Conservation (phyloP, 306 rosid genomes). For the Corylus americana region DNA sequence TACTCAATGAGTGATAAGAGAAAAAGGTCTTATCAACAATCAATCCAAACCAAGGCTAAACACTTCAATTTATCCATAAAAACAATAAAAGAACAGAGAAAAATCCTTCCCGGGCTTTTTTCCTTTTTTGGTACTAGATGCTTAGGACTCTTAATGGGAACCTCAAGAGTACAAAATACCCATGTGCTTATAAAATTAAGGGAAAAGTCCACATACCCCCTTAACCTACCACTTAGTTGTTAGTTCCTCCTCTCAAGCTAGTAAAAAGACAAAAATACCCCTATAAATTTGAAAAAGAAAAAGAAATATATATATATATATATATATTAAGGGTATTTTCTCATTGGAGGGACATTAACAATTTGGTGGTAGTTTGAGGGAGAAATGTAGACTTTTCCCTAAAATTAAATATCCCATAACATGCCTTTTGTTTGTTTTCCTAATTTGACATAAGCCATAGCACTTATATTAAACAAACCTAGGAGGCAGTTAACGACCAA, state of each 20-base stretch:
- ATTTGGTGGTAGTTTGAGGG: too few relatives aligned
- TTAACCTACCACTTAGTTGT: too few relatives aligned
- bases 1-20: background rate
- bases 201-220: too few relatives aligned
- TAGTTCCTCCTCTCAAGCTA: too few relatives aligned
- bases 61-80: background rate
- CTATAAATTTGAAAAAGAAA: too few relatives aligned
- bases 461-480: background rate
- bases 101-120: background rate
- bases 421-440: background rate
- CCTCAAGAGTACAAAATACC: background rate
- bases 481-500: conserved; percentile 2
- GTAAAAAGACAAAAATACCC: too few relatives aligned
- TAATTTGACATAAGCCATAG: background rate
- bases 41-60: background rate
- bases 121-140: background rate
- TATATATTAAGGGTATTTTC: too few relatives aligned
- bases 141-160: background rate
- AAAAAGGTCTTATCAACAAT: background rate
- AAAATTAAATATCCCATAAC: background rate
- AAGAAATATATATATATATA: too few relatives aligned
- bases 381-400: too few relatives aligned
- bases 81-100: background rate
- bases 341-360: too few relatives aligned
- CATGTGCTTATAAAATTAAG: background rate